A percentile compares a stretch with the other conserved stretches of the same genome.
These are phyloP conservation scores for Coniferiporia weirii DNA, from an alignment of 1,284 basidiomycete genomes.

Conservation along the genomic window DNA sequence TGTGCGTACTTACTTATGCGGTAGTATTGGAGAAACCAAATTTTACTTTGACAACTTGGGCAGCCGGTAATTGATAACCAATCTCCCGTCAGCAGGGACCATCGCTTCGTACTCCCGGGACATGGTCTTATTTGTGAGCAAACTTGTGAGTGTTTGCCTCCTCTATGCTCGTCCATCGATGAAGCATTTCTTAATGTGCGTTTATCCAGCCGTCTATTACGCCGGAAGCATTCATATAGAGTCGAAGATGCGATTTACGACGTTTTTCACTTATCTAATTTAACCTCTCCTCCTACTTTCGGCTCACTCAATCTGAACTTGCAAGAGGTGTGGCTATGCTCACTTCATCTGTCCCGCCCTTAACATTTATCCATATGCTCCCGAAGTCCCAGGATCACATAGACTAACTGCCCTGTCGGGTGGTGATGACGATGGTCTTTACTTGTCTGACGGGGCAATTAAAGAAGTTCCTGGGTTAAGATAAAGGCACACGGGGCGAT, in stretches of 20 bases:
- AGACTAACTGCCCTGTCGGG: slow-evolving; percentile 16
- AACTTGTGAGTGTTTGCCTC: background rate
- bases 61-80: too few species aligned
- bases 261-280: too few species aligned
- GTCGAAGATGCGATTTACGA: too few species aligned
- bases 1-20: too few species aligned
- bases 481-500: background rate
- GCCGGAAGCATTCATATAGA: too few species aligned
- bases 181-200: background rate
- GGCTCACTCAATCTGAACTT: background rate
- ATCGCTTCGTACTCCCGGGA: too few species aligned
- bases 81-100: too few species aligned
- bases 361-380: slow-evolving; percentile 24
- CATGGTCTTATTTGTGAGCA: background rate
- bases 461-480: background rate
- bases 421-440: background rate
- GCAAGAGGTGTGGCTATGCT: background rate
- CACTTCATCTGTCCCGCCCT: slow-evolving; percentile 24
- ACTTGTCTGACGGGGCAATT: background rate
- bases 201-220: background rate
- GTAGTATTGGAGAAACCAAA: too few species aligned
- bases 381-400: slow-evolving; percentile 26
- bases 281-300: background rate
- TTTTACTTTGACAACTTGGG: too few species aligned
- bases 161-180: background rate